Evolutionary conservation across 345 rosid genomes (phyloP), one percentile per base, ranked within the genome.

Genomic region (Tarenaya hassleriana): DNA sequence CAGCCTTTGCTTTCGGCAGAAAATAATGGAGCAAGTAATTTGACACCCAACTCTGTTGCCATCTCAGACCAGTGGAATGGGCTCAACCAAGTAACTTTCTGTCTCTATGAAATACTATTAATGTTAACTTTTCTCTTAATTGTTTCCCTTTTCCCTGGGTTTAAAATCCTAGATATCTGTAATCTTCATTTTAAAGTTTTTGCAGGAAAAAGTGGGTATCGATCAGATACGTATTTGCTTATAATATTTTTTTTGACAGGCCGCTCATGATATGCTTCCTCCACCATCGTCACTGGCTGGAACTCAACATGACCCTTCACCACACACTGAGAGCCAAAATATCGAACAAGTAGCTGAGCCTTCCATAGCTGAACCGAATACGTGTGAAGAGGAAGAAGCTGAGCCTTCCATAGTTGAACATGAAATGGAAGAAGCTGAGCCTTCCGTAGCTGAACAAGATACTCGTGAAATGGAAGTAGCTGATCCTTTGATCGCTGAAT

Each of bases 1-100:
- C 54, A 64, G 48, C 48, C 59, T 57, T 18, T 51, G 43, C 48
- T 51, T 57, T 18, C 58, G 27, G 10, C n/a, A 29, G 42, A 57
- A 57, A 17, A 35, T 46, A 47, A 44, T 14, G 51, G 43, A 58
- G 46, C 43, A 32, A 39, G 49, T 15, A 18, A 19, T 2, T 2
- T 24, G 29, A 2, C 3, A 2, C 2, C 29, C 19, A 50, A 18
- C 21, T 47, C 50, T 38, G 48, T 1, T 63, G 39, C 14, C 15
- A 7, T 63, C 21, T 16, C 47, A 16, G 27, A 49, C 13, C 2
- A 5, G 29, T 5, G 29, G 29, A 24, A 24, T 24, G 29, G 5
- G n/a, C 58, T 32, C 15, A n/a, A 45, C 31, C 50, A 65, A 47
- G 69, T 38, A 43, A n/a, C n/a, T n/a, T 35, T 2, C 50, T 40